Base-by-base conservation (phyloP, 208 protist species). In the Acanthamoeba polyphaga region DNA sequence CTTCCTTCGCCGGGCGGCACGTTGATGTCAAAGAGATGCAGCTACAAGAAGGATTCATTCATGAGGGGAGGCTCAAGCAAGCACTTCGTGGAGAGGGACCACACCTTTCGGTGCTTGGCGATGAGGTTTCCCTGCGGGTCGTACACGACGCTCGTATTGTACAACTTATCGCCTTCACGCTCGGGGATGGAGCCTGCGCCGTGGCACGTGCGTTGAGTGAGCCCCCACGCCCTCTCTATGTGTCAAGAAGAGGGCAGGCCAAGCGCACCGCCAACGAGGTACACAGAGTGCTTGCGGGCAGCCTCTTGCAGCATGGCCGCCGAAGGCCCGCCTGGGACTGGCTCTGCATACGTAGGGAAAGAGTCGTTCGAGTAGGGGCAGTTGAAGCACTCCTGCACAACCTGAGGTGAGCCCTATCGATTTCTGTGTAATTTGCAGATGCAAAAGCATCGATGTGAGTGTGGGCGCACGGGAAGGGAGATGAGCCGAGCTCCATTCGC, bases 261-360 rank as follows among this genome's bases (percentile, higher is more conserved):
- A 38, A 82, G 87, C 27, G 88, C 55, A 92, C 87, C 91, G n/a
- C 97, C 97, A 49, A 97, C 74, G 19, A 98, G 38, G 64, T 95
- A 97, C 22, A 97, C 87, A 55, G 64, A 53, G 51, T 49, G 66
- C 49, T 95, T 53, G 32, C 88, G 90, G 32, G 97, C 97, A 29
- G 74, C 76, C 38, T 64, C 70, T 9, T 64, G 24, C 51, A 97
- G 90, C 51, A 84, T 78, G 4, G 24, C 34, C 32, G 72, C 92
- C 2, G 95, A 90, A 7, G 89, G 68, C 5, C 88, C 90, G 34
- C 38, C 55, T 32, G 97, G 97, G 70, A 99, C 92, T 5, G 95
- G 9, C 96, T 99, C 99, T 17, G 99, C 98, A 95, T 99, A 99
- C 88, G 98, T 95, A 24, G 97, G 96, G 96, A 99, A 99, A 80